Base-by-base conservation (phyloP, 2,329 filamentous ascomycete species). In the Fusarium buxicola region DNA sequence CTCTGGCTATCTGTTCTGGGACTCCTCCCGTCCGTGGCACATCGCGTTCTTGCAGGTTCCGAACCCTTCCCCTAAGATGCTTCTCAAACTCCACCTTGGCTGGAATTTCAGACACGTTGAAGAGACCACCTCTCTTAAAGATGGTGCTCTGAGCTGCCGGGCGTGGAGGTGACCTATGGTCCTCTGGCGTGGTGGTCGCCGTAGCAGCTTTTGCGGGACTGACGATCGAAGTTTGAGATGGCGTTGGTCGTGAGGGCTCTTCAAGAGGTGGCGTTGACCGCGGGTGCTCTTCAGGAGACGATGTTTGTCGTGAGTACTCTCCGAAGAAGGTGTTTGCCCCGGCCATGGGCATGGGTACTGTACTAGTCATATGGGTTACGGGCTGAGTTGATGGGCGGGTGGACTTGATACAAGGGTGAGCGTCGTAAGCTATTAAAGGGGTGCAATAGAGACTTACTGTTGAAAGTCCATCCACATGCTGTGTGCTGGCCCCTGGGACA, bases 281-380 rank as follows among this genome's bases (percentile, higher is more conserved):
- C 18, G 43, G 13, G 10, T 40, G 43, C n/a, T 55, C 32, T 35
- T 13, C 35, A 25, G n/a, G 21, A 24, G 34, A 13, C 30, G 38
- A 12, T 31, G 32, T 43, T 28, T 21, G 13, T 38, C 30, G 39
- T 9, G 31, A 38, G 41, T 63, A 8, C 31, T 61, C 36, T 38
- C 73, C 73, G 58, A 80, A 77, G 52, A 71, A 78, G 3, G 77
- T 79, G 43, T 78, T 75, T 15, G 76, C 65, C 34, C 77, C 73
- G 10, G 66, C 60, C 25, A 78, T 72, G 5, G 77, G 77, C 55
- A 74, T 60, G 8, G 74, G 75, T 1, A 58, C 58, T 13, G 66
- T 40, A 9, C 60, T 58, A n/a, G 45, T 38, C 7, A 16, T 35
- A 36, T 39, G 27, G n/a, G 35, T 16, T 7, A 18, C 8, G 36